A percentile compares a stretch with the other conserved stretches of the same genome.
Evolutionary conservation across 2,329 filamentous ascomycete genomes (phyloP).

Genomic region (Alternaria sp.): DNA sequence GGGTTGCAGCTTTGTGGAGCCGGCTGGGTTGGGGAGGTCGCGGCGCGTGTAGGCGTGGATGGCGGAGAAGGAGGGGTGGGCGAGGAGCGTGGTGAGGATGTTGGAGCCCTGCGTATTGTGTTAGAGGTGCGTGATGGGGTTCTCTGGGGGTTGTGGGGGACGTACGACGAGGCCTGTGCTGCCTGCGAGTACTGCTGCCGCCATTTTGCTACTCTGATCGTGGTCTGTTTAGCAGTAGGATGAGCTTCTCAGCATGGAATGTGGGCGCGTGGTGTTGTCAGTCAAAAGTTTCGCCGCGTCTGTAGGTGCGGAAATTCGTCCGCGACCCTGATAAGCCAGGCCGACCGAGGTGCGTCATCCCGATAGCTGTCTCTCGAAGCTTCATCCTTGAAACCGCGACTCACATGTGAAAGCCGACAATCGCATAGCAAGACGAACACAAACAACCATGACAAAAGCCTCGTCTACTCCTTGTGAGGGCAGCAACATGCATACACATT

Average conservation of each 20-base stretch:
- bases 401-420: not conserved
- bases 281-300: not conserved
- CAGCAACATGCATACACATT: not conserved
- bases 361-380: not conserved
- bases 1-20: conserved; percentile 68
- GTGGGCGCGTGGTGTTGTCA: not conserved
- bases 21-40: conserved; percentile 58
- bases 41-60: conserved; percentile 72
- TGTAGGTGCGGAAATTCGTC: not conserved
- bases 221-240: not conserved
- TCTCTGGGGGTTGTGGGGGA: not conserved
- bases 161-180: conserved; percentile 67
- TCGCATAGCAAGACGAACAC: not conserved
- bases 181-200: conserved; percentile 64
- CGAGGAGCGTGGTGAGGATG: conserved; percentile 71
- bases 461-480: not conserved
- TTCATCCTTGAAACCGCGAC: not conserved
- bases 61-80: conserved; percentile 59
- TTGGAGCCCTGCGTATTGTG: conserved; percentile 65
- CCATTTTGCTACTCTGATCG: conserved; percentile 41
- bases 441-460: not conserved
- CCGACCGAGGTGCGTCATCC: not conserved
- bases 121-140: not conserved
- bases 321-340: not conserved
- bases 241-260: not conserved